A percentile compares a stretch with the other conserved stretches of the same genome.
These are phyloP conservation scores for Tricladium varicosporioides DNA, from an alignment of 2,329 filamentous ascomycete species.

Conservation along the genomic window DNA sequence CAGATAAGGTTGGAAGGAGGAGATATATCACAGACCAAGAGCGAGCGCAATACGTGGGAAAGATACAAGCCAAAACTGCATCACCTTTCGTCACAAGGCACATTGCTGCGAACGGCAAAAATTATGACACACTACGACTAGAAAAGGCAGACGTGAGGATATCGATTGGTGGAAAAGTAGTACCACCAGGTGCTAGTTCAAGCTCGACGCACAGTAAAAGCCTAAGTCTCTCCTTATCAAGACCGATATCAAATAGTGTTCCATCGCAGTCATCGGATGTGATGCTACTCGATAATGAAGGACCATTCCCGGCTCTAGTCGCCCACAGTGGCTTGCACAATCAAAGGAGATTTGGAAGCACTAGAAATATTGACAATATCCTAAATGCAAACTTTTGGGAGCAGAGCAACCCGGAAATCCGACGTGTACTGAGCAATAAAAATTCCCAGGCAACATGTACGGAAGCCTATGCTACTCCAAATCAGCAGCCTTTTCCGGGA, in stretches of 20 bases:
- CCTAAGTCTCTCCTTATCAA: constrained; percentile 2
- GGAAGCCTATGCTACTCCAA: too few species aligned
- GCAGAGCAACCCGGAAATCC: too few species aligned
- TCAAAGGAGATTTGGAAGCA: not conserved
- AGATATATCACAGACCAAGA: constrained; percentile 23
- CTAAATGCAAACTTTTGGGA: too few species aligned
- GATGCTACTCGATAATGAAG: constrained; percentile 30
- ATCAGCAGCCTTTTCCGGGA: not conserved
- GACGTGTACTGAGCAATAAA: too few species aligned
- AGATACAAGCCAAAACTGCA: constrained; percentile 13
- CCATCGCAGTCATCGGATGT: constrained; percentile 26
- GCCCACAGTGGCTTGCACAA: not conserved
- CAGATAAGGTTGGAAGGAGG: constrained; percentile 29
- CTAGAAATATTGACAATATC: too few species aligned
- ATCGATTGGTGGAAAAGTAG: constrained; percentile 27
- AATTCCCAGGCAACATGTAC: too few species aligned
- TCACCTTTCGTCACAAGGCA: constrained; percentile 21
- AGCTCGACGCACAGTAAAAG: constrained; percentile 19
- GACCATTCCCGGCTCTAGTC: not conserved
- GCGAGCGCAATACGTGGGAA: constrained; percentile 22
- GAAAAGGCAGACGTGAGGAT: constrained; percentile 28
- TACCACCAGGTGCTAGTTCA: constrained; percentile 27
- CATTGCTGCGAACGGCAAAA: not conserved
- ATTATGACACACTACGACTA: not conserved
- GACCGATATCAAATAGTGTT: not conserved